Base-by-base conservation (phyloP, 2,329 filamentous ascomycete genomes). In the Immersiporthe knoxdaviesiana region DNA sequence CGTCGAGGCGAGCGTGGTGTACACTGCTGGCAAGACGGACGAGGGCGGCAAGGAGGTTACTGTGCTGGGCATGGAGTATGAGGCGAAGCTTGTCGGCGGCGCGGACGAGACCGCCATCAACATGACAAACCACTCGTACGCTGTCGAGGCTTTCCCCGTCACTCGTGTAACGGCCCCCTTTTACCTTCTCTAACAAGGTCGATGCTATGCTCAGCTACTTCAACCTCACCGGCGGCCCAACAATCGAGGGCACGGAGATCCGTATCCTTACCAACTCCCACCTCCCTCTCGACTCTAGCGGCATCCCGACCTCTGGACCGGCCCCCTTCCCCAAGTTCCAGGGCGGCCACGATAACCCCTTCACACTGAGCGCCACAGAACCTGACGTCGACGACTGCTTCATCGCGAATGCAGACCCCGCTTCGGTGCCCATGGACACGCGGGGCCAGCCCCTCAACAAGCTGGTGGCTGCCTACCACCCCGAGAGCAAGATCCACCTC, bases 331-430 rank as follows among this genome's bases (percentile, higher is more conserved):
- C 87, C n/a, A 86, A 86, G 54, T 82, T 95, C 63, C 84, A 87
- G 63, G 86, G 90, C 41, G 65, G 65, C 30, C 56, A 37, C 44
- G 86, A 88, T 73, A 84, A 87, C 75, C 81, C 89, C 4, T 97
- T 98, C 80, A 87, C 84, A 1, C 86, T 98, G 11, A 90, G 90
- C n/a, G 80, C 87, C 1, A 82, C 85, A 21, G 88, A 90, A 72
- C 93, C 94, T 12, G 87, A 91, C 74, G 89, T 97, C 73, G 96
- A 99, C 79, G 90, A 97, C 82, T 97, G 94, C 84, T 97, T 98
- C 82, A 83, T 97, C 72, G 83, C 94, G 73, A 89, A 93, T 78
- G 81, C 85, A 52, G 84, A 91, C 71, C 85, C 91, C 0, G 77
- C 81, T 65, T 78, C 83, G 0, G 82, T 92, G 8, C 56, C 86